Evolutionary conservation across 345 rosid genomes (phyloP).

Genomic region (Lenwebbia sp.): DNA sequence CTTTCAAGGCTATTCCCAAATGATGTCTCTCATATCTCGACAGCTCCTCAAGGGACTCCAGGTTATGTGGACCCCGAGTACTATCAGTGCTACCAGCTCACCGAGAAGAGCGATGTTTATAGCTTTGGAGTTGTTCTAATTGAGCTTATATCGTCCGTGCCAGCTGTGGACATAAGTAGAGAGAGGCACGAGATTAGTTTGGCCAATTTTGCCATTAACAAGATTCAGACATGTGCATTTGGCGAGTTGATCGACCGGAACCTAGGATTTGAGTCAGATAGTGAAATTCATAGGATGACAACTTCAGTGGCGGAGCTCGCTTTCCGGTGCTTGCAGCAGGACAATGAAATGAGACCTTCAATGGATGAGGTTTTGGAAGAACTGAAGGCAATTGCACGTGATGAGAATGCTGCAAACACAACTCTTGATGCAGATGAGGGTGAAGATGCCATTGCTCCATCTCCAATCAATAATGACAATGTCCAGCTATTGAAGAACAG

Average conservation of each 20-base stretch:
- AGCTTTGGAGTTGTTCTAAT: slow-evolving; percentile 13
- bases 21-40: slow-evolving; percentile 4
- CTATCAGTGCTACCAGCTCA: slow-evolving; percentile 9
- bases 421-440: neutral
- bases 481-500: neutral
- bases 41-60: slow-evolving; percentile 13
- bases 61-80: slow-evolving; percentile 14
- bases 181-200: slow-evolving; percentile 4
- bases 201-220: slow-evolving; percentile 3
- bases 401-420: neutral
- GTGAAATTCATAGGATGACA: neutral
- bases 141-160: slow-evolving; percentile 5
- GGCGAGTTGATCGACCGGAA: neutral
- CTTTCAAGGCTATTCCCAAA: slow-evolving; percentile 6
- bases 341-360: slow-evolving; percentile 5
- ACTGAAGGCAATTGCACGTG: neutral
- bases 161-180: slow-evolving; percentile 9
- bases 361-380: slow-evolving; percentile 1
- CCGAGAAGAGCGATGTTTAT: slow-evolving; percentile 9
- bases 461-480: neutral
- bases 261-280: slow-evolving; percentile 5
- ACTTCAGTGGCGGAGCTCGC: slow-evolving; percentile 5
- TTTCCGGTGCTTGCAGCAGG: slow-evolving; percentile 9
- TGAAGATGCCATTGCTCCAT: neutral
- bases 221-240: neutral